A percentile compares a stretch with the other conserved stretches of the same genome.
Evolutionary conservation across 371 early-diverging fungal species (phyloP).

Genomic region (Apophysomyces elegans): DNA sequence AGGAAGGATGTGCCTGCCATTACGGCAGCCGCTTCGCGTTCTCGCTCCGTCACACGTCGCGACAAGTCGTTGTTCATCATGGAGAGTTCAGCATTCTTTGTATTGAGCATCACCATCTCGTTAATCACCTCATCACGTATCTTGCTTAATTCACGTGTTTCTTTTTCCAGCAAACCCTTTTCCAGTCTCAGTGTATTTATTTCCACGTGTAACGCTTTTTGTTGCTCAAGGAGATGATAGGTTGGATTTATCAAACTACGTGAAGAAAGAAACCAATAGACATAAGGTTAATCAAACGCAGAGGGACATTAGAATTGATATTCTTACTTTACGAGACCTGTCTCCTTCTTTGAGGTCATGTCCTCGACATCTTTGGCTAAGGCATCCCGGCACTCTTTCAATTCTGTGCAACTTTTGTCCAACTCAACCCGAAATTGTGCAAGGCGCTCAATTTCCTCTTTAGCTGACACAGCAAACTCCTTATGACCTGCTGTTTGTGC

Average conservation of each 20-base stretch:
- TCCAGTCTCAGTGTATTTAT: constrained; percentile 37
- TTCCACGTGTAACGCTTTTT: constrained; percentile 33
- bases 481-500: constrained; percentile 21
- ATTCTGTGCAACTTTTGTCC: constrained; percentile 42
- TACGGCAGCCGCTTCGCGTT: constrained; percentile 32
- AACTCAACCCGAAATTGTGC: constrained; percentile 39
- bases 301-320: not conserved
- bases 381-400: constrained; percentile 39
- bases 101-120: constrained; percentile 58
- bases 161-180: constrained; percentile 27
- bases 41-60: constrained; percentile 42
- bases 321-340: constrained; percentile 34
- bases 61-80: constrained; percentile 62
- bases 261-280: not conserved
- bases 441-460: constrained; percentile 44
- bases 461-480: constrained; percentile 30
- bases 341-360: constrained; percentile 26
- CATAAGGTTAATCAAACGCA: not conserved
- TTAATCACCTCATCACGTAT: constrained; percentile 47
- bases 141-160: constrained; percentile 32
- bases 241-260: constrained; percentile 20
- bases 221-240: constrained; percentile 23
- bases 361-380: constrained; percentile 35
- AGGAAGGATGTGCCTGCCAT: constrained; percentile 31
- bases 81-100: constrained; percentile 58